These are phyloP conservation scores for Colletotrichum siamense DNA, from an alignment of 2,329 filamentous ascomycete genomes.

Conservation along the genomic window DNA sequence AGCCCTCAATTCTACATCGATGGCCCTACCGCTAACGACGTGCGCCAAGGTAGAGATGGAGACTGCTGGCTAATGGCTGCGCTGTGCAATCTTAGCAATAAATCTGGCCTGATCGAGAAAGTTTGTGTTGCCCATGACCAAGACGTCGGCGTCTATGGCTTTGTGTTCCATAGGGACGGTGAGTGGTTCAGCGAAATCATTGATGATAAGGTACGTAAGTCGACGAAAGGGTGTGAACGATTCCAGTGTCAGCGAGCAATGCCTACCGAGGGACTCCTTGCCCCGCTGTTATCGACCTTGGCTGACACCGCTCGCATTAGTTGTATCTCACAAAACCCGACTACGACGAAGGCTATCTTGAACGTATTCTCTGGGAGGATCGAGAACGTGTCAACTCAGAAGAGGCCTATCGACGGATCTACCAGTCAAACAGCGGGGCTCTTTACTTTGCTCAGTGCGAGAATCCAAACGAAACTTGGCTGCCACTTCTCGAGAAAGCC, in stretches of 20 bases:
- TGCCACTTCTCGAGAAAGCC: constrained; percentile 79
- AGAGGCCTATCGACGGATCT: constrained; percentile 69
- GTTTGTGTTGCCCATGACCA: constrained; percentile 78
- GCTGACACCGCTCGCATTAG: constrained; percentile 24
- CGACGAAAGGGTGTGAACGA: neutral
- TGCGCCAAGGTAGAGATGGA: constrained; percentile 78
- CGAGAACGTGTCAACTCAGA: constrained; percentile 57
- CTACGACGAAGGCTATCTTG: constrained; percentile 63
- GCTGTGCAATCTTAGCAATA: constrained; percentile 77
- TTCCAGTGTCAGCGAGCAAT: neutral
- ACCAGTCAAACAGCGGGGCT: constrained; percentile 76
- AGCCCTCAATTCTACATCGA: constrained; percentile 79
- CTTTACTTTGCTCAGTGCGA: constrained; percentile 80
- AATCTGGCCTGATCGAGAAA: constrained; percentile 72
- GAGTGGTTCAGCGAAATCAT: constrained; percentile 71
- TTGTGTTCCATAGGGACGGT: constrained; percentile 82
- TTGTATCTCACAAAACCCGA: constrained; percentile 61
- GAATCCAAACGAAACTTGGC: constrained; percentile 79
- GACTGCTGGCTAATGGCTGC: constrained; percentile 90
- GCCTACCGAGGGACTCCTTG: neutral
- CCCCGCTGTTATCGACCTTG: neutral
- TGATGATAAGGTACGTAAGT: constrained; percentile 52
- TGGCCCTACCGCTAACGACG: constrained; percentile 77
- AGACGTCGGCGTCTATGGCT: constrained; percentile 81
- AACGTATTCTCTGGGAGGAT: constrained; percentile 49